phyloP scores from a whole-genome alignment of 2,329 filamentous ascomycete genomes.

The Truncatella angustata region DNA sequence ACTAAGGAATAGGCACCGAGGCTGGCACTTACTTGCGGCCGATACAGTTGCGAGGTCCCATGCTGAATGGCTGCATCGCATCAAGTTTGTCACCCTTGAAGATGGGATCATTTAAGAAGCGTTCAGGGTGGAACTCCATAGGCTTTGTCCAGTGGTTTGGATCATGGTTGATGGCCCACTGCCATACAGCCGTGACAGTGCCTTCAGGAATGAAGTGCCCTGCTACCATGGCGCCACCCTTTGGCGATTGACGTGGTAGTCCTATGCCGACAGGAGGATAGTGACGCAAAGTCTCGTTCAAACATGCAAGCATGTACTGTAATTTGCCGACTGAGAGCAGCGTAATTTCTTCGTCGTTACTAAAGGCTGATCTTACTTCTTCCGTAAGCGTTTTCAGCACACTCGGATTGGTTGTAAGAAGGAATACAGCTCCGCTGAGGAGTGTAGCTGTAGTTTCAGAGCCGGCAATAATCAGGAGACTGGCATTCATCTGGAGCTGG shows the following conservation, averaged over 20 bases:
- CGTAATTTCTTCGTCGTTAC: slow-evolving; percentile 36
- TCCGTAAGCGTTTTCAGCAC: slow-evolving; percentile 29
- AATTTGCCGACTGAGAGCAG: slow-evolving; percentile 30
- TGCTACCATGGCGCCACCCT: slow-evolving; percentile 23
- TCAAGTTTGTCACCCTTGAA: slow-evolving; percentile 32
- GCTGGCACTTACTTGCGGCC: slow-evolving; percentile 39
- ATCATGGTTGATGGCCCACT: slow-evolving; percentile 34
- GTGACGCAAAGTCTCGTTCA: slow-evolving; percentile 41
- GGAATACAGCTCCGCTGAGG: slow-evolving; percentile 36
- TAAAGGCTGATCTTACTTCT: slow-evolving; percentile 39
- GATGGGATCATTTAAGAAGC: slow-evolving; percentile 30
- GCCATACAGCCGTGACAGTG: slow-evolving; percentile 35
- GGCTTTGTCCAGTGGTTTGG: slow-evolving; percentile 36
- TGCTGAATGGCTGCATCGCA: slow-evolving; percentile 34
- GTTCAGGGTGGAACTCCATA: slow-evolving; percentile 36
- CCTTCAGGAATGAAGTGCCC: slow-evolving; percentile 24
- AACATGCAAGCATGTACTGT: slow-evolving; percentile 38
- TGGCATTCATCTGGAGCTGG: slow-evolving; percentile 21
- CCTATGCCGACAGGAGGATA: slow-evolving; percentile 34
- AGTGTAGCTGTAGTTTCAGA: slow-evolving; percentile 51
- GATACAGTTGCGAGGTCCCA: slow-evolving; percentile 39
- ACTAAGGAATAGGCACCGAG: too few species aligned
- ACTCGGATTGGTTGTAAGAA: slow-evolving; percentile 36
- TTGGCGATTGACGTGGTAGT: slow-evolving; percentile 22
- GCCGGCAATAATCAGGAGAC: slow-evolving; percentile 41